These are phyloP conservation scores for Jatropha curcas DNA, from an alignment of 345 rosid genomes.

Conservation along the genomic window DNA sequence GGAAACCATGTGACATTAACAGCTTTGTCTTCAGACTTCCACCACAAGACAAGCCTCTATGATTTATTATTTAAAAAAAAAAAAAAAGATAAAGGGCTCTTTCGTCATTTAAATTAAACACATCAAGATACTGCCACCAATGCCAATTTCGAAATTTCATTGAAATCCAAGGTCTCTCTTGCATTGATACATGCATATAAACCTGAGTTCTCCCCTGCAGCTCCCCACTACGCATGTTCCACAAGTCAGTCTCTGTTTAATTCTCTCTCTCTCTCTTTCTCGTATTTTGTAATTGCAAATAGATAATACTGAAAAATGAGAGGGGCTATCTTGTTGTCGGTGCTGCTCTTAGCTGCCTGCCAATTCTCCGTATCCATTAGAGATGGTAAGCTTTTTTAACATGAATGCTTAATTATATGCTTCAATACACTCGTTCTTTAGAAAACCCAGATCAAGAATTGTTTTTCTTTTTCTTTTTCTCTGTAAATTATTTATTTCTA, in stretches of 20 bases:
- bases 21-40: slow-evolving; percentile 6
- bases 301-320: slow-evolving; percentile 19
- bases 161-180: slow-evolving; percentile 23
- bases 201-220: slow-evolving; percentile 2
- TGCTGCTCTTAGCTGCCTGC: slow-evolving; percentile 46
- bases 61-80: too few relatives aligned
- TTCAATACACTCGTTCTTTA: too few relatives aligned
- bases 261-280: slow-evolving; percentile 1
- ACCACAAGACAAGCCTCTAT: background rate
- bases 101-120: slow-evolving; percentile 12
- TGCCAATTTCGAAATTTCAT: slow-evolving; percentile 23
- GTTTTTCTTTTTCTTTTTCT: too few relatives aligned
- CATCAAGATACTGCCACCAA: background rate
- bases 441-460: background rate
- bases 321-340: slow-evolving; percentile 36
- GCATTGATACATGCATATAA: slow-evolving; percentile 39
- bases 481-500: too few relatives aligned
- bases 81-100: background rate
- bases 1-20: slow-evolving; percentile 17
- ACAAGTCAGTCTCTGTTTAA: background rate
- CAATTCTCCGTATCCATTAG: slow-evolving; percentile 42
- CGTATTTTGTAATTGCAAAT: background rate
- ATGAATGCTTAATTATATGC: too few relatives aligned
- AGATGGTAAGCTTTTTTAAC: slow-evolving; percentile 37
- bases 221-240: background rate